Evolutionary conservation across 2,329 filamentous ascomycete genomes (phyloP).

Genomic region (Cladophialophora chaetospira): DNA sequence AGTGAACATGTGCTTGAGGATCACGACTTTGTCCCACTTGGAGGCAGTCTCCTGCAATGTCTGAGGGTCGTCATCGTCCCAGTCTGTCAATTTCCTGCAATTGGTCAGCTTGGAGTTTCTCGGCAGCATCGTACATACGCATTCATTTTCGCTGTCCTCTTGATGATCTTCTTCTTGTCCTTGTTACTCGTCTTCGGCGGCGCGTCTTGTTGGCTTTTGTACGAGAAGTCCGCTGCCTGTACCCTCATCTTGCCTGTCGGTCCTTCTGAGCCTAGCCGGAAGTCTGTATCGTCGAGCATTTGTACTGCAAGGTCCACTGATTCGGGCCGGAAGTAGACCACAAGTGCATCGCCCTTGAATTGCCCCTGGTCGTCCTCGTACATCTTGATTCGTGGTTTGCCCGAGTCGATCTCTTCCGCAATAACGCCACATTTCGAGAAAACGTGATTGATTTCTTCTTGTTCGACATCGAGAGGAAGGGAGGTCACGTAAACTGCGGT

Average conservation of each 20-base stretch:
- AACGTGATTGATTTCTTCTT: conserved; percentile 76
- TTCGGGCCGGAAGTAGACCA: conserved; percentile 94
- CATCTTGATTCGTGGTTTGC: conserved; percentile 86
- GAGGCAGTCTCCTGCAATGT: conserved; percentile 58
- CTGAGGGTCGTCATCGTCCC: conserved; percentile 83
- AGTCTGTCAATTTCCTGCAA: conserved; percentile 81
- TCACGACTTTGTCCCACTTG: conserved; percentile 75
- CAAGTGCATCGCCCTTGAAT: conserved; percentile 90
- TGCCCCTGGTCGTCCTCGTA: conserved; percentile 78
- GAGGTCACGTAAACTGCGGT: conserved; percentile 91
- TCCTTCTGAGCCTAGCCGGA: conserved; percentile 63
- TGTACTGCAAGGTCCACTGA: conserved; percentile 71
- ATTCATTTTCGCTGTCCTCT: conserved; percentile 85
- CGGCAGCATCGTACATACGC: conserved; percentile 45
- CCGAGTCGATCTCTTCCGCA: conserved; percentile 89
- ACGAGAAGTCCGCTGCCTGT: conserved; percentile 81
- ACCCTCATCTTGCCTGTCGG: conserved; percentile 71
- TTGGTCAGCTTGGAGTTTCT: conserved; percentile 24
- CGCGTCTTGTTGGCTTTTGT: conserved; percentile 80
- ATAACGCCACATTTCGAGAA: conserved; percentile 92
- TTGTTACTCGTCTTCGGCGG: conserved; percentile 53
- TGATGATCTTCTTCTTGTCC: conserved; percentile 87
- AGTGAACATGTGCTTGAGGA: conserved; percentile 93
- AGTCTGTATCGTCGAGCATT: conserved; percentile 62
- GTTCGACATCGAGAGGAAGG: conserved; percentile 75